Evolutionary conservation across 2,329 filamentous ascomycete species (phyloP).

Genomic region (Bipolaris oryzae): DNA sequence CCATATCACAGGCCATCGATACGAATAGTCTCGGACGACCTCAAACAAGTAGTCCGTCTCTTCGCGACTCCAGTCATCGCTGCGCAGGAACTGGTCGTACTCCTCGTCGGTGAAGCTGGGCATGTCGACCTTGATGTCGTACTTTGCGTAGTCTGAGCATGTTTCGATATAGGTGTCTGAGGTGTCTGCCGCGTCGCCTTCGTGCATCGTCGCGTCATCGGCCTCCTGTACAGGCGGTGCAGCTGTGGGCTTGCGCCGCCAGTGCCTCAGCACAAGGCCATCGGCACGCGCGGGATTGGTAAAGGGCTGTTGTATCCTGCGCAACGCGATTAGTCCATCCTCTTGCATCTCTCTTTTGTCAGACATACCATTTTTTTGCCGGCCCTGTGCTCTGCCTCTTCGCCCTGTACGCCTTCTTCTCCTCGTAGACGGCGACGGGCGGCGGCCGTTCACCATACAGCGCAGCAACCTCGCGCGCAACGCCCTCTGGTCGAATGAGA

Average conservation of each 20-base stretch:
- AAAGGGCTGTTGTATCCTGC: slow-evolving; percentile 61
- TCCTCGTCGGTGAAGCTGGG: slow-evolving; percentile 86
- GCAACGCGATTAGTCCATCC: slow-evolving; percentile 16
- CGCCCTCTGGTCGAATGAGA: slow-evolving; percentile 41
- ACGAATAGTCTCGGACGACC: slow-evolving; percentile 76
- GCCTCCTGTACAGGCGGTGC: slow-evolving; percentile 38
- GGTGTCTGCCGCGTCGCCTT: slow-evolving; percentile 48
- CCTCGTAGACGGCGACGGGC: slow-evolving; percentile 50
- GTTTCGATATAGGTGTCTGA: slow-evolving; percentile 49
- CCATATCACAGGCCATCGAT: slow-evolving; percentile 89
- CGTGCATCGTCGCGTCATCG: slow-evolving; percentile 42
- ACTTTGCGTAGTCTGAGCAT: slow-evolving; percentile 76
- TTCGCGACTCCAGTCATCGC: slow-evolving; percentile 82
- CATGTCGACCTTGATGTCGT: slow-evolving; percentile 79
- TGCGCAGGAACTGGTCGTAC: slow-evolving; percentile 76
- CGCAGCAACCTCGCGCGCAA: slow-evolving; percentile 50
- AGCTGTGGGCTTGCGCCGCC: slow-evolving; percentile 67
- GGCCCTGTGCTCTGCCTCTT: slow-evolving; percentile 48
- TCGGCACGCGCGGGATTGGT: slow-evolving; percentile 78
- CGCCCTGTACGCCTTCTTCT: slow-evolving; percentile 48
- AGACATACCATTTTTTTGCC: slow-evolving; percentile 47
- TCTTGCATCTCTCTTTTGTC: neutral
- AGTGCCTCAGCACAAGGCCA: slow-evolving; percentile 75
- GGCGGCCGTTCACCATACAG: slow-evolving; percentile 50
- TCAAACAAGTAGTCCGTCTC: slow-evolving; percentile 92